Conservation (phyloP, 148 eudicot genomes). For the Pharnaceum exiguum region DNA sequence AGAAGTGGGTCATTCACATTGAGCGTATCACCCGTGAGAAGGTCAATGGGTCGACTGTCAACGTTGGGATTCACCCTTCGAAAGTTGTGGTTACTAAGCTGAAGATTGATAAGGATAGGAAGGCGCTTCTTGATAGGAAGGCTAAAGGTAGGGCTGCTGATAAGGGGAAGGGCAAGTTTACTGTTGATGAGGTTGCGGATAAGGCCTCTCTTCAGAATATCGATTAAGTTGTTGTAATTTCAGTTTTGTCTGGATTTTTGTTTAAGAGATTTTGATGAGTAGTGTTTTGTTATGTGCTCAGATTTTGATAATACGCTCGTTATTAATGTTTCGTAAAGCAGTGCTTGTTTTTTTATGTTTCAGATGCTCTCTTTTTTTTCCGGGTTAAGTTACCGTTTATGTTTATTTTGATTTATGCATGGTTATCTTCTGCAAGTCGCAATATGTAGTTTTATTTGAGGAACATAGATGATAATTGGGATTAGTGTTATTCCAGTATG, state of each 20-base stretch:
- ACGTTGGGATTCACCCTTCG: slow-evolving; percentile 58
- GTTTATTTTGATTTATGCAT: no score
- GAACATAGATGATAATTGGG: no score
- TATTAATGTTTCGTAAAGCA: no score
- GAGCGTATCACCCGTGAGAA: slow-evolving; percentile 65
- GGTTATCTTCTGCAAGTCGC: no score
- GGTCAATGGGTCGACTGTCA: slow-evolving; percentile 61
- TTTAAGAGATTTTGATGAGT: no score
- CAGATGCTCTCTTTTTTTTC: no score
- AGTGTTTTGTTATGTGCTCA: no score
- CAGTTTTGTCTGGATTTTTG: neutral
- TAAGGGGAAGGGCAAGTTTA: slow-evolving; percentile 54
- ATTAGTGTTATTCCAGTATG: no score
- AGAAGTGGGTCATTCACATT: slow-evolving; percentile 66
- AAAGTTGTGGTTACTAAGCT: slow-evolving; percentile 59
- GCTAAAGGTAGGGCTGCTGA: slow-evolving; percentile 50
- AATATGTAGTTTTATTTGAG: no score
- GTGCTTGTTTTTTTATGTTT: no score
- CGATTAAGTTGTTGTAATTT: slow-evolving; percentile 19
- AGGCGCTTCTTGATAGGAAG: slow-evolving; percentile 47
- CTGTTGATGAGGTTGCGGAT: slow-evolving; percentile 44
- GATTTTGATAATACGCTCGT: no score
- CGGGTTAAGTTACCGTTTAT: no score
- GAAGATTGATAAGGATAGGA: slow-evolving; percentile 53
- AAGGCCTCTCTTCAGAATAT: slow-evolving; percentile 29